These are phyloP conservation scores for Coniochaeta sp. DNA, from an alignment of 2,329 filamentous ascomycete species.

Conservation along the genomic window DNA sequence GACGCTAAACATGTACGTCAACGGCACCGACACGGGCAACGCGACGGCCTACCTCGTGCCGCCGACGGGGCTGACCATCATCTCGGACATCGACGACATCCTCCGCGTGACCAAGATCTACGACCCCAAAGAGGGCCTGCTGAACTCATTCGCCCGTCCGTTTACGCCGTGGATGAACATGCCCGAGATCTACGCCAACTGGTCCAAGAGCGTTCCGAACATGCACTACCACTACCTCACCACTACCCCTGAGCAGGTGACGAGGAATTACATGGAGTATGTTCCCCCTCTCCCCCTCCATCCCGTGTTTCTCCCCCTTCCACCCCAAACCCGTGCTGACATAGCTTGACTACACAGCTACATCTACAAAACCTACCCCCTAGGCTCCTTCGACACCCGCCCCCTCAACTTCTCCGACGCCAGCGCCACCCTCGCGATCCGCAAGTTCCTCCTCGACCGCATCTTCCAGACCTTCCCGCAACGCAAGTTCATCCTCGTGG, in stretches of 20 bases:
- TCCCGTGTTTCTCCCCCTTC: too few relatives aligned
- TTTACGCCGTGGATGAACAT: slow-evolving; percentile 73
- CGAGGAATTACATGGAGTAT: slow-evolving; percentile 68
- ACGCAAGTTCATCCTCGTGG: slow-evolving; percentile 69
- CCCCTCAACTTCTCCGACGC: slow-evolving; percentile 76
- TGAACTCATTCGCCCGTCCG: slow-evolving; percentile 68
- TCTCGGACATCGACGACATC: slow-evolving; percentile 77
- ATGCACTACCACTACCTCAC: slow-evolving; percentile 78
- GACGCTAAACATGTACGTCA: slow-evolving; percentile 59
- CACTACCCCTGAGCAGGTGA: slow-evolving; percentile 71
- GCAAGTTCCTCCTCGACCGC: slow-evolving; percentile 61
- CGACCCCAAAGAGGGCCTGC: slow-evolving; percentile 62
- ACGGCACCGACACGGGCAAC: slow-evolving; percentile 61
- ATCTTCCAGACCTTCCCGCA: slow-evolving; percentile 69
- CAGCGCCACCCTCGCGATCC: slow-evolving; percentile 63
- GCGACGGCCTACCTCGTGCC: slow-evolving; percentile 72
- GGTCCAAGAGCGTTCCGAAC: slow-evolving; percentile 58
- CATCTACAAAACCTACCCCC: slow-evolving; percentile 72
- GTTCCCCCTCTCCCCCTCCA: neutral
- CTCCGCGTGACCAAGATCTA: slow-evolving; percentile 78
- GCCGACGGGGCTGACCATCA: slow-evolving; percentile 59
- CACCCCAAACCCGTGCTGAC: too few relatives aligned
- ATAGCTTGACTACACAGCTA: too few relatives aligned
- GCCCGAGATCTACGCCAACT: slow-evolving; percentile 72
- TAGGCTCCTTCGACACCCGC: slow-evolving; percentile 70